These are phyloP conservation scores for Parachaetomium inaequale DNA, from an alignment of 495 filamentous ascomycete genomes.

Conservation along the genomic window DNA sequence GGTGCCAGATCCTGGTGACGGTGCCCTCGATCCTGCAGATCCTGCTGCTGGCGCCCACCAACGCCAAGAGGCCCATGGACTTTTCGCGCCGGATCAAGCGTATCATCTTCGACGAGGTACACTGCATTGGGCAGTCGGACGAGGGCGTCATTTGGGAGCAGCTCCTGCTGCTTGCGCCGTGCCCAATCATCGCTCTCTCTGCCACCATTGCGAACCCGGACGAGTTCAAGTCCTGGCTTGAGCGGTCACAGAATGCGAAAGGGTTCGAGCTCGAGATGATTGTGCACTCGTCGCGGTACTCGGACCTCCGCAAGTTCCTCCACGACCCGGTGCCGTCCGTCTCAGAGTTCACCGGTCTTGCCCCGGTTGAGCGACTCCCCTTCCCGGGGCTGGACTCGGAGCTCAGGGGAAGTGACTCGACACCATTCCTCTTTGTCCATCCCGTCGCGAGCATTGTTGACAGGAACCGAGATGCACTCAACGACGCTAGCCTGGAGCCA, in stretches of 20 bases:
- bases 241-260: slow-evolving; percentile 51
- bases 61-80: slow-evolving; percentile 50
- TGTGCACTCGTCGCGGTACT: slow-evolving; percentile 62
- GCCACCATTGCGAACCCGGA: slow-evolving; percentile 75
- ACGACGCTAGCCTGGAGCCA: slow-evolving; percentile 64
- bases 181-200: slow-evolving; percentile 75
- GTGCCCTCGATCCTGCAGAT: slow-evolving; percentile 76
- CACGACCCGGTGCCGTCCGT: slow-evolving; percentile 48
- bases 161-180: slow-evolving; percentile 66
- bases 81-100: slow-evolving; percentile 64
- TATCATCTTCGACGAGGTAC: slow-evolving; percentile 84
- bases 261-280: slow-evolving; percentile 59
- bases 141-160: slow-evolving; percentile 83
- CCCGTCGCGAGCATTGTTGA: slow-evolving; percentile 60
- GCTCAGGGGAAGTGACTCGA: slow-evolving; percentile 17
- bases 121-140: slow-evolving; percentile 72
- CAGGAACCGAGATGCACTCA: slow-evolving; percentile 51
- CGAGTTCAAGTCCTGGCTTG: slow-evolving; percentile 66
- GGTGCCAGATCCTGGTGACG: slow-evolving; percentile 72
- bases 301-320: slow-evolving; percentile 68
- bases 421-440: slow-evolving; percentile 61
- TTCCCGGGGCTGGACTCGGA: slow-evolving; percentile 47
- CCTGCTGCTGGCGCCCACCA: slow-evolving; percentile 65
- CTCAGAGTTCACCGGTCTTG: slow-evolving; percentile 57
- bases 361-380: slow-evolving; percentile 22